These are phyloP conservation scores for Chlorella sp. DNA, from an alignment of 139 green algal species.

Conservation along the genomic window DNA sequence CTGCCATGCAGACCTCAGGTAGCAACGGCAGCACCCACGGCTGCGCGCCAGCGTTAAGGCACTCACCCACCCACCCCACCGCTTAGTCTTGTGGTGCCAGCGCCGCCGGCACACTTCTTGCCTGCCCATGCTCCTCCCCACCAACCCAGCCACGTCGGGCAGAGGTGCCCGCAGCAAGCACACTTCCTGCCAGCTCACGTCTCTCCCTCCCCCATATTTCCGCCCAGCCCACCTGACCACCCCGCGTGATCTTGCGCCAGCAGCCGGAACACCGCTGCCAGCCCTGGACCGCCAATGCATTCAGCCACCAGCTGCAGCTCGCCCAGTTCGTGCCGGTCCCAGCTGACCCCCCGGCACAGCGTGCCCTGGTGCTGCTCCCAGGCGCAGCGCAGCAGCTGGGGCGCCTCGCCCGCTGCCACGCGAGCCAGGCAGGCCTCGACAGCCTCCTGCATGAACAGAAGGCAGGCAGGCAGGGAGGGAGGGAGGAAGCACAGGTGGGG, in stretches of 20 bases:
- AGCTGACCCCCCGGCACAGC: slow-evolving; percentile 73
- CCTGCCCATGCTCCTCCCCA: too few relatives aligned
- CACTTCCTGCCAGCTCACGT: background rate
- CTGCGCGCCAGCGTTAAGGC: background rate
- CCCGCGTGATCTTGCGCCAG: slow-evolving; percentile 79
- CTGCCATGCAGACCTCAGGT: background rate
- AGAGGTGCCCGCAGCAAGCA: too few relatives aligned
- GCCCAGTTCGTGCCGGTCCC: slow-evolving; percentile 69
- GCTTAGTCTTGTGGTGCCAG: too few relatives aligned
- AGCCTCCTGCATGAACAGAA: background rate
- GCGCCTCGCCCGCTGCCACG: slow-evolving; percentile 36
- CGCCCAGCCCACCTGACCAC: slow-evolving; percentile 53
- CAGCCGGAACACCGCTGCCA: slow-evolving; percentile 79
- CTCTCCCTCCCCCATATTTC: background rate
- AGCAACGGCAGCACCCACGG: background rate
- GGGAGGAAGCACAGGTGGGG: background rate
- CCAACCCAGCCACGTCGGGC: too few relatives aligned
- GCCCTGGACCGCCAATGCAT: slow-evolving; percentile 74
- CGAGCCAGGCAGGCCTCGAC: slow-evolving; percentile 68
- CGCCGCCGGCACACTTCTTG: too few relatives aligned
- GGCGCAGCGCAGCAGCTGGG: slow-evolving; percentile 42
- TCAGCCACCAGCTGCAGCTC: slow-evolving; percentile 73
- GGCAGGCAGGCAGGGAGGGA: background rate
- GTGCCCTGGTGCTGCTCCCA: slow-evolving; percentile 65
- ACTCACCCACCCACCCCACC: background rate